Conservation (phyloP, 768 basidiomycete genomes). For the Lactarius akahatsu region DNA sequence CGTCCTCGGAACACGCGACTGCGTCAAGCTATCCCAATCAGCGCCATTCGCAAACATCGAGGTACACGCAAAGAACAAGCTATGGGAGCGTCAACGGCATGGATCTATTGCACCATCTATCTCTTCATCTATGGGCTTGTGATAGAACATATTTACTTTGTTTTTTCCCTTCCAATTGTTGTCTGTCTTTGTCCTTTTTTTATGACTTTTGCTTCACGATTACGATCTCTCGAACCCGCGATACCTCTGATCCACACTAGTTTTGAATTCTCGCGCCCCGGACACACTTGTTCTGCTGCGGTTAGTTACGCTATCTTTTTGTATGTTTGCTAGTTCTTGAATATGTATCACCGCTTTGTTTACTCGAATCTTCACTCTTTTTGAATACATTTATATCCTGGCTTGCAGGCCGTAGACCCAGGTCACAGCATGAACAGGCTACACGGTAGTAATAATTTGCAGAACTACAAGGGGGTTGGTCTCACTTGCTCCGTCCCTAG, state of each 20-base stretch:
- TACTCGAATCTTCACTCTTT: neutral
- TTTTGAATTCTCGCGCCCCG: constrained; percentile 16
- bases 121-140: constrained; percentile 44
- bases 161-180: neutral
- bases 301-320: constrained; percentile 21
- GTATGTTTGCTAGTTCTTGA: constrained; percentile 12
- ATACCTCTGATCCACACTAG: constrained; percentile 19
- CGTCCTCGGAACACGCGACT: constrained; percentile 91
- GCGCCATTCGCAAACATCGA: constrained; percentile 84
- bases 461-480: too few relatives aligned
- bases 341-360: constrained; percentile 10
- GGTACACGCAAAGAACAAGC: constrained; percentile 72
- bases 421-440: too few relatives aligned
- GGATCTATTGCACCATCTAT: constrained; percentile 47
- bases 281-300: constrained; percentile 8
- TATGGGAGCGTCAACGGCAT: constrained; percentile 73
- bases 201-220: constrained; percentile 8
- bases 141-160: constrained; percentile 10
- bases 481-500: neutral
- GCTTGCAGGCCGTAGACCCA: too few relatives aligned
- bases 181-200: constrained; percentile 8
- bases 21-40: constrained; percentile 74
- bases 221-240: constrained; percentile 11
- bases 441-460: too few relatives aligned
- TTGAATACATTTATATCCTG: too few relatives aligned